These are phyloP conservation scores for Serendipita vermifera DNA, from an alignment of 768 basidiomycete species.

Conservation along the genomic window DNA sequence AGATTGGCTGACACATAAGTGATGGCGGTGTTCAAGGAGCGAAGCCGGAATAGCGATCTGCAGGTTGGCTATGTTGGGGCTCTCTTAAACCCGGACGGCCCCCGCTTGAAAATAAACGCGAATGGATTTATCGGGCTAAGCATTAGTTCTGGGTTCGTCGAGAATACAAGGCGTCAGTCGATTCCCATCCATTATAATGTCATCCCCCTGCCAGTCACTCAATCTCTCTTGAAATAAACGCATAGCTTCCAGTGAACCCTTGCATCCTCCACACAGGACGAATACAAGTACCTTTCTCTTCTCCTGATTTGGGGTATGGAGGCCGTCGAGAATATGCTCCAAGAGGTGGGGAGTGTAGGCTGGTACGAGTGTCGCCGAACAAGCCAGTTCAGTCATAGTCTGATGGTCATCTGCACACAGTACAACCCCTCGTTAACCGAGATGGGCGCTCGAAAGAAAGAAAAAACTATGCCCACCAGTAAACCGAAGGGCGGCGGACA, in stretches of 20 bases:
- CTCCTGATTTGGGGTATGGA: background rate
- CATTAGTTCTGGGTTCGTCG: too few relatives aligned
- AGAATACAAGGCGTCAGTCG: too few relatives aligned
- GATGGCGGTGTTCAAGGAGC: too few relatives aligned
- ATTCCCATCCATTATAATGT: conserved; percentile 23
- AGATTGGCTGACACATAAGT: too few relatives aligned
- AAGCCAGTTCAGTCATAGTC: conserved; percentile 59
- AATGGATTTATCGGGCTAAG: too few relatives aligned
- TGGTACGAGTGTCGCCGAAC: conserved; percentile 52
- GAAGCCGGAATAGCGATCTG: too few relatives aligned
- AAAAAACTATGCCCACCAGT: conserved; percentile 43
- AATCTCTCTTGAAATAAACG: conserved; percentile 33
- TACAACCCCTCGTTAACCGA: too few relatives aligned
- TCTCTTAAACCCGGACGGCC: too few relatives aligned
- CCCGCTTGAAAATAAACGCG: too few relatives aligned
- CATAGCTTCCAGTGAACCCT: conserved; percentile 44
- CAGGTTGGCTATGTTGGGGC: too few relatives aligned
- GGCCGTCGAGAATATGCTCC: conserved; percentile 36
- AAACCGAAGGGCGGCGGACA: conserved; percentile 45
- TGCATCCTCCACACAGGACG: conserved; percentile 61
- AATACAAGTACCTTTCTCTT: conserved; percentile 36
- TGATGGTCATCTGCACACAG: conserved; percentile 53
- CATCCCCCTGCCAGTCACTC: conserved; percentile 23
- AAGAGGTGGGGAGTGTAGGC: conserved; percentile 51
- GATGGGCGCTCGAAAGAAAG: too few relatives aligned